Percentiles rank a stretch among this genome's conserved stretches.
Conservation (phyloP, 73 alveolate genomes). For the Tetrahymena malaccensis region DNA sequence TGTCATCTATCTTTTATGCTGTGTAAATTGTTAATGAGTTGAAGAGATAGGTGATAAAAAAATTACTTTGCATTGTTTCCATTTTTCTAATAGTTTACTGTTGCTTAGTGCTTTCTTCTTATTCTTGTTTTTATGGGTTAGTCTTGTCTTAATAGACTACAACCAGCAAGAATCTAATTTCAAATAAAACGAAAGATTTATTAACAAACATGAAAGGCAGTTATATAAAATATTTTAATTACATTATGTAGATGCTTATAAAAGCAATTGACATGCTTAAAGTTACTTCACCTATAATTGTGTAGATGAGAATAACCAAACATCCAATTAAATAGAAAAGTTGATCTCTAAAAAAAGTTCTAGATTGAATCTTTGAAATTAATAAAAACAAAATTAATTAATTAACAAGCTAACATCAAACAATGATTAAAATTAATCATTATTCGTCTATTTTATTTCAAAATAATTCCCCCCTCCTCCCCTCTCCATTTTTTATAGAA, state of each 20-base stretch:
- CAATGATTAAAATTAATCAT: too few relatives aligned
- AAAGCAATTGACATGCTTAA: background rate
- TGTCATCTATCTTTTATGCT: background rate
- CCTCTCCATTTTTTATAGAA: too few relatives aligned
- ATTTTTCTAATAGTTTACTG: background rate
- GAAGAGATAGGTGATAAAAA: background rate
- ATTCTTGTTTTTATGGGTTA: too few relatives aligned
- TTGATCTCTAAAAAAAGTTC: slow-evolving; percentile 64
- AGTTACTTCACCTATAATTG: slow-evolving; percentile 25
- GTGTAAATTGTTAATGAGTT: too few relatives aligned
- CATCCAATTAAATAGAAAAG: slow-evolving; percentile 42
- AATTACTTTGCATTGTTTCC: background rate
- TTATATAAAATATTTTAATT: too few relatives aligned
- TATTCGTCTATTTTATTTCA: too few relatives aligned
- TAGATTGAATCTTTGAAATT: background rate
- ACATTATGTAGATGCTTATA: background rate
- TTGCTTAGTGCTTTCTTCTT: background rate
- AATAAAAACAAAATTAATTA: too few relatives aligned
- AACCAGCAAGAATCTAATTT: background rate
- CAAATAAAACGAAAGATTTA: background rate
- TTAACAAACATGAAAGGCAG: too few relatives aligned
- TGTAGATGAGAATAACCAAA: slow-evolving; percentile 36
- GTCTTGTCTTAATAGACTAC: background rate
- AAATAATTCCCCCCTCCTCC: too few relatives aligned
- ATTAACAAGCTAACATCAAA: background rate